These are phyloP conservation scores for Smithsoniella earleae DNA, from an alignment of 163 green algal species.

Conservation along the genomic window DNA sequence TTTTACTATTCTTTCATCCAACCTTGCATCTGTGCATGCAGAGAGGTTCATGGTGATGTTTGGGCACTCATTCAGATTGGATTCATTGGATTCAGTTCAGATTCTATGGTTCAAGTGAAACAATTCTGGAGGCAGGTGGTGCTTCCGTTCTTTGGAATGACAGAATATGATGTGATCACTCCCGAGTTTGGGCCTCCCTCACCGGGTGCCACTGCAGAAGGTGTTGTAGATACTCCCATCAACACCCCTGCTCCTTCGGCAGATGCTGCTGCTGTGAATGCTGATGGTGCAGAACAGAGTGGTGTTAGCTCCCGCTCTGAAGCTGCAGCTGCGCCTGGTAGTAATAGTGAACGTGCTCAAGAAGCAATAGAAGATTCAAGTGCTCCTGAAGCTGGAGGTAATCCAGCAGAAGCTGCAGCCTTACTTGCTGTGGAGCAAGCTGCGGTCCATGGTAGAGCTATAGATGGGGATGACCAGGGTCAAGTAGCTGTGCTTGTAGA, in stretches of 20 bases:
- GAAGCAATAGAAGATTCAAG: background rate
- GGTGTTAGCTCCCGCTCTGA: background rate
- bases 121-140: constrained; percentile 25
- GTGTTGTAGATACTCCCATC: background rate
- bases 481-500: too few species aligned
- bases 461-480: too few species aligned
- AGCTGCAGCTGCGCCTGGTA: too few species aligned
- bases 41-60: constrained; percentile 28
- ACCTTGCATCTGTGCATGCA: too few species aligned
- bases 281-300: background rate
- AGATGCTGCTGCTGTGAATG: background rate
- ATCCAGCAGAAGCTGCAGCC: background rate
- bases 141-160: constrained; percentile 18
- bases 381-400: background rate
- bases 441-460: background rate
- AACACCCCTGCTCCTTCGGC: background rate
- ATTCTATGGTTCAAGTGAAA: constrained; percentile 1
- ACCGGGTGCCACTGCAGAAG: constrained; percentile 7
- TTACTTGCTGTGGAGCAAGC: background rate
- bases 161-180: background rate
- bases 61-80: constrained; percentile 28
- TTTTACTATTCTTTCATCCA: too few species aligned
- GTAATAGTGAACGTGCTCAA: too few species aligned
- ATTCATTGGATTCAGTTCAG: constrained; percentile 27
- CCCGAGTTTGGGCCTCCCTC: constrained; percentile 22